These are phyloP conservation scores for Aspergillus pseudotamarii DNA, from an alignment of 2,329 filamentous ascomycete species.

Conservation along the genomic window DNA sequence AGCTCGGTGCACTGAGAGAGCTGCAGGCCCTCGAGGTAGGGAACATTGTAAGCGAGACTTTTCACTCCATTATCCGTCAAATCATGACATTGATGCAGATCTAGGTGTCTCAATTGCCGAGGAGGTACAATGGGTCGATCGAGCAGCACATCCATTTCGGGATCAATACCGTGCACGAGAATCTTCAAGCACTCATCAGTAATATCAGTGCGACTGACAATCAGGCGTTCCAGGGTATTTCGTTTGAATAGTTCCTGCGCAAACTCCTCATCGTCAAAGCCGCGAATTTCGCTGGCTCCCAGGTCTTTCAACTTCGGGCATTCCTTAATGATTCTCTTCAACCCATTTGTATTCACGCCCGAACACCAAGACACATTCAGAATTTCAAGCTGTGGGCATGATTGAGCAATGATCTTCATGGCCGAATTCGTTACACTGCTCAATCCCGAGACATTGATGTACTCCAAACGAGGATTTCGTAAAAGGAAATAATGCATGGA, in stretches of 20 bases:
- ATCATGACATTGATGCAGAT: constrained; percentile 75
- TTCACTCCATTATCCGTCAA: constrained; percentile 75
- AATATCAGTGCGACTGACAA: constrained; percentile 76
- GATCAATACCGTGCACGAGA: constrained; percentile 75
- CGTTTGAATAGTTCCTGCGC: constrained; percentile 74
- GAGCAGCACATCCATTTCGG: constrained; percentile 79
- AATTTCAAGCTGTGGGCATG: constrained; percentile 78
- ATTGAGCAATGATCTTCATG: constrained; percentile 81
- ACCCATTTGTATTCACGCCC: constrained; percentile 75
- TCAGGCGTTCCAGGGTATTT: constrained; percentile 80
- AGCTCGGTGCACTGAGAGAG: constrained; percentile 76
- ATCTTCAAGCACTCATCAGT: constrained; percentile 72
- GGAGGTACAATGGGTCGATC: constrained; percentile 74
- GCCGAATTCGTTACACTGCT: constrained; percentile 74
- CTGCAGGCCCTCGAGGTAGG: constrained; percentile 78
- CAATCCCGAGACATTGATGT: constrained; percentile 84
- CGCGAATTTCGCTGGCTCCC: constrained; percentile 76
- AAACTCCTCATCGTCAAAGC: constrained; percentile 74
- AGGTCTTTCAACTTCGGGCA: constrained; percentile 78
- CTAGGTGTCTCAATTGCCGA: constrained; percentile 78
- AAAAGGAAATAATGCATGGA: constrained; percentile 78
- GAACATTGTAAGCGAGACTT: constrained; percentile 72
- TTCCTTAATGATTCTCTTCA: constrained; percentile 70
- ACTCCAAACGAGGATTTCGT: constrained; percentile 75
- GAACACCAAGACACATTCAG: constrained; percentile 94